Base-by-base conservation (phyloP, 495 filamentous ascomycete species). In the Cercophora newfieldiana region DNA sequence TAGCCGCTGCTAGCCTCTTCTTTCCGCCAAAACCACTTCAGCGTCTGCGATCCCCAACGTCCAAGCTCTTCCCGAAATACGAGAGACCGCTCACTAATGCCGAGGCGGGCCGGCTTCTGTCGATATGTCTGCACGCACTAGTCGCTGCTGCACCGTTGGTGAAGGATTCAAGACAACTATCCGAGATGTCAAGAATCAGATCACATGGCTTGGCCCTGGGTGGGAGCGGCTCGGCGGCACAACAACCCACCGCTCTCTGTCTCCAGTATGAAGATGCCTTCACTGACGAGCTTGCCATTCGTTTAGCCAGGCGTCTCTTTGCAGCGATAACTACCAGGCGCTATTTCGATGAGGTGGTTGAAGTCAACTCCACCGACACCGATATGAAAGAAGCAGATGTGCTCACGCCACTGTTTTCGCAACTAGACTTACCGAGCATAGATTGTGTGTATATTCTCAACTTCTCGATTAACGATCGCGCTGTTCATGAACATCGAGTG, bases 1-100 rank as follows among this genome's bases (percentile, higher is more conserved):
- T 82, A 71, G 85, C 89, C 7, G 74, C 89, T n/a, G 87, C 87
- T 24, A 79, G 82, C 37, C 76, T 94, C 14, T 94, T 92, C 71
- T 79, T 83, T 25, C 87, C 88, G 0, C 89, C 90, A 1, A 81
- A 80, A 58, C 75, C 83, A 21, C 80, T 92, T 16, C 77, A 82
- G 67, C 70, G 70, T 28, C 69, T 74, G 53, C 77, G 77, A 7
- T 81, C 78, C 8, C 75, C 77, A 7, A 78, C 78, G 5, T 64
- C 73, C 14, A 82, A 78, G 64, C 65, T 80, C 19, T 79, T 82
- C 63, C 76, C 75, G 54, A 74, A 64, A 25, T 61, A 69, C 28
- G 71, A 77, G 48, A 71, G 70, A 16, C 65, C 75, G 0, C 73
- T 81, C 7, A 78, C 78, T 1, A 80, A 81, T 61, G 55, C 64